Base-by-base conservation (phyloP, 352 stramenopile genomes). In the Thalassiosira hispida region DNA sequence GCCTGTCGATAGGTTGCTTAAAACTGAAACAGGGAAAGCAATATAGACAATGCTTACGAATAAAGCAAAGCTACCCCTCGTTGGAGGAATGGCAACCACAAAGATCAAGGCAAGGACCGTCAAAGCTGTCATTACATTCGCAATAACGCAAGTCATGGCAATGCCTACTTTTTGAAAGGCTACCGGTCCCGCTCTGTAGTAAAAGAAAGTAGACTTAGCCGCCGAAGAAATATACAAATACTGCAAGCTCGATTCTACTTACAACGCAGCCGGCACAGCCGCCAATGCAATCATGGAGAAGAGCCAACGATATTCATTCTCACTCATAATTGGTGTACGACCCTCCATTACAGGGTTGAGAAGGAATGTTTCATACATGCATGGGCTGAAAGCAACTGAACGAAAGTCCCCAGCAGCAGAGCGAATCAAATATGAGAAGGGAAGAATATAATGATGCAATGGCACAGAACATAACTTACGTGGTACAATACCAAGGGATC, bases 141-240 rank as follows among this genome's bases (percentile, higher is more conserved):
- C 71, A 23, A 79, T 63, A 0, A 79, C 61, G 44, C 71, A 79
- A 44, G 40, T 61, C 27, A 52, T 53, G 53, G 62, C 71, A 14
- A 79, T 38, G 25, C 71, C 71, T 33, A 79, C 23, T 38, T 68
- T 77, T 20, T 35, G 29, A 61, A 85, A 89, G 23, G 69, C 25
- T 5, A 40, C 65, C 6, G 83, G 78, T 7, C 74, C 84, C 22
- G 87, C 69, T n/a, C n/a, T n/a, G n/a, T n/a, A n/a, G n/a, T n/a
- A n/a, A n/a, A n/a, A n/a, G n/a, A n/a, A n/a, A n/a, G n/a, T n/a
- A n/a, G n/a, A n/a, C n/a, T n/a, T n/a, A n/a, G n/a, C n/a, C n/a
- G n/a, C n/a, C n/a, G n/a, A n/a, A n/a, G n/a, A n/a, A n/a, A n/a
- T n/a, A n/a, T n/a, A n/a, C n/a, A n/a, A n/a, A n/a, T n/a, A n/a